Conservation (phyloP, 805 yeast species). For the Ogataea wickerhamii region DNA sequence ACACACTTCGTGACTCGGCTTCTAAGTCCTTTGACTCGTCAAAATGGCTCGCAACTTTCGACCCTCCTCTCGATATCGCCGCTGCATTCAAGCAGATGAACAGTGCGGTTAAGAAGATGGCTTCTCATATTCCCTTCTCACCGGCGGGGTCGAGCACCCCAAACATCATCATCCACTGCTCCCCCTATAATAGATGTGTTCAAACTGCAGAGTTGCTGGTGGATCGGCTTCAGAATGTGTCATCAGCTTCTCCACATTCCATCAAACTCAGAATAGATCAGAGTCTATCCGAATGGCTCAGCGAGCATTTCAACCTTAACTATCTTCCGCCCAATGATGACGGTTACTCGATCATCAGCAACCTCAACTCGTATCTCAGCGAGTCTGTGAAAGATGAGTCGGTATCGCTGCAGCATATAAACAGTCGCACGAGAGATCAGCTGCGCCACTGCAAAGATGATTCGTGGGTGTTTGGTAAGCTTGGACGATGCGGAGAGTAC, state of each 20-base stretch:
- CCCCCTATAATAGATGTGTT: conserved; percentile 43
- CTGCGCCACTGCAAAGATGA: conserved; percentile 25
- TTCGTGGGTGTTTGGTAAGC: conserved; percentile 32
- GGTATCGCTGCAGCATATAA: conserved; percentile 14
- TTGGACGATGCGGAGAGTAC: conserved; percentile 43
- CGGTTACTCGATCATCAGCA: conserved; percentile 38
- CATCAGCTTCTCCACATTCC: not conserved
- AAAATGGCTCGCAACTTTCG: conserved; percentile 34
- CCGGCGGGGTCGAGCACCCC: conserved; percentile 3
- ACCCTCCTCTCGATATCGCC: conserved; percentile 32
- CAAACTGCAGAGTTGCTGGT: conserved; percentile 37
- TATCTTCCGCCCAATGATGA: conserved; percentile 44
- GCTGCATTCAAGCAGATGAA: conserved; percentile 27
- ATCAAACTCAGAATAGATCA: conserved; percentile 38
- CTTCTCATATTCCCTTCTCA: conserved; percentile 21
- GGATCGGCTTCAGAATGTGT: conserved; percentile 12
- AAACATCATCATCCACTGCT: conserved; percentile 34
- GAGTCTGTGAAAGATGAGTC: conserved; percentile 12
- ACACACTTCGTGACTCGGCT: no score
- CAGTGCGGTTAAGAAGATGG: conserved; percentile 24
- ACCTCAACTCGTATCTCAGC: conserved; percentile 37
- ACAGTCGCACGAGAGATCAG: conserved; percentile 14
- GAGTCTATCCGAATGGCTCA: conserved; percentile 42
- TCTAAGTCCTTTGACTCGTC: conserved; percentile 17
- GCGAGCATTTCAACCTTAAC: conserved; percentile 36